Base-by-base conservation (phyloP, 2,329 filamentous ascomycete genomes). In the Phaeosphaeria sp. region DNA sequence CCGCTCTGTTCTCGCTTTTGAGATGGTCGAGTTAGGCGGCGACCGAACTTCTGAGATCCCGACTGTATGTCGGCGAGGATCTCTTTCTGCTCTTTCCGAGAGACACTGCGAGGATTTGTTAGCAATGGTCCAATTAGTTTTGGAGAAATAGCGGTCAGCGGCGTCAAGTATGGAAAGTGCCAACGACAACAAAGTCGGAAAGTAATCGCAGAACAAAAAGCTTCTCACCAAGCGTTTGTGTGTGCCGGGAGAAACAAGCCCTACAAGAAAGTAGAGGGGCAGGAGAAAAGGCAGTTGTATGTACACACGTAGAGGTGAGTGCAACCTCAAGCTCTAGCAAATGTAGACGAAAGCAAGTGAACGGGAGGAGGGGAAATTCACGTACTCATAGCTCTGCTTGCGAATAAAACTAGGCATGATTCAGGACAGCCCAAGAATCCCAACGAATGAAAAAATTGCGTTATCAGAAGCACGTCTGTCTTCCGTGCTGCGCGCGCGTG, bases 351-450 rank as follows among this genome's bases (percentile, higher is more conserved):
- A 56, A 51, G 43, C 52, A 56, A 65, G 60, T 55, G 51, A 47
- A 23, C 48, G 54, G 57, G 52, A 22, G 51, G 52, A 60, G 55
- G 50, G 56, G 55, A 41, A 48, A 44, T 20, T 51, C 54, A 65
- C 74, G 76, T 68, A 78, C 75, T 77, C 74, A 67, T 76, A 76
- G 74, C 74, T 78, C 63, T 71, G 68, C 56, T 73, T 74, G 63
- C 72, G 72, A 59, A 72, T 72, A 74, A 75, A 75, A 68, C 73
- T 77, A 64, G 74, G 73, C 75, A 78, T 77, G 65, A 64, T 69
- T 65, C 65, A 43, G 41, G 15, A 20, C 41, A 18, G 30, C 6
- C 30, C 30, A 36, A 30, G 6, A 43, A 43, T 43, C 41, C 41
- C 41, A 46, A 47, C 53, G 43, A 52, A 49, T 49, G 46, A 56